Percentiles rank a stretch among this genome's conserved stretches.
Conservation (phyloP, 768 basidiomycete genomes). For the Collybia nuda region DNA sequence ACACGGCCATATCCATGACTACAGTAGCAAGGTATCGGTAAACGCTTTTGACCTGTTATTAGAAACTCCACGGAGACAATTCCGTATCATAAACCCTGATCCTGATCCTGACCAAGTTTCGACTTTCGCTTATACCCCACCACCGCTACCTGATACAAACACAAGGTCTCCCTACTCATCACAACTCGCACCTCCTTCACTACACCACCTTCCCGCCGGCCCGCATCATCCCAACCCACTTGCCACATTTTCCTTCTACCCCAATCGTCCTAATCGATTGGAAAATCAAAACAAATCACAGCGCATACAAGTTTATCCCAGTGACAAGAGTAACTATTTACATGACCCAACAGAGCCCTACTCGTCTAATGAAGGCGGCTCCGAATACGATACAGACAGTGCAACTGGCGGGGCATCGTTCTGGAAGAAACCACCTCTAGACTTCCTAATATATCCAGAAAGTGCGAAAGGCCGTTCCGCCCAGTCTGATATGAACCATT, state of each 20-base stretch:
- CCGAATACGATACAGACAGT: slow-evolving; percentile 13
- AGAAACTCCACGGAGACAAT: slow-evolving; percentile 20
- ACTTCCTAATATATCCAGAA: slow-evolving; percentile 6
- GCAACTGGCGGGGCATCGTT: slow-evolving; percentile 15
- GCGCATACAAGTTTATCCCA: no score
- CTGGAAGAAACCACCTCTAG: slow-evolving; percentile 32
- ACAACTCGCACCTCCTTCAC: slow-evolving; percentile 11
- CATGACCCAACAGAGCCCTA: no score
- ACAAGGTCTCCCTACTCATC: slow-evolving; percentile 12
- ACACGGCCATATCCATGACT: slow-evolving; percentile 3
- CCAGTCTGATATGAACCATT: background rate
- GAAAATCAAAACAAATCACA: background rate
- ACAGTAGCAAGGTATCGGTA: slow-evolving; percentile 10
- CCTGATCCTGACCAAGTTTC: slow-evolving; percentile 16
- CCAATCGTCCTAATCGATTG: no score
- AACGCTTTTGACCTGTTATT: slow-evolving; percentile 12
- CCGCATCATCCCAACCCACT: background rate
- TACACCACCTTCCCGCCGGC: background rate
- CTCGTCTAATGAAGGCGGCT: background rate
- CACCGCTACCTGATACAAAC: slow-evolving; percentile 14
- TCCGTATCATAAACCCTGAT: slow-evolving; percentile 31
- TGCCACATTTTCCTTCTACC: no score
- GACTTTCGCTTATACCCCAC: slow-evolving; percentile 17
- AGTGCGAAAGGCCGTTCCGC: background rate
- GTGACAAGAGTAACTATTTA: no score